Evolutionary conservation across 371 early-diverging fungal genomes (phyloP).

Genomic region (Mortierella sp.): DNA sequence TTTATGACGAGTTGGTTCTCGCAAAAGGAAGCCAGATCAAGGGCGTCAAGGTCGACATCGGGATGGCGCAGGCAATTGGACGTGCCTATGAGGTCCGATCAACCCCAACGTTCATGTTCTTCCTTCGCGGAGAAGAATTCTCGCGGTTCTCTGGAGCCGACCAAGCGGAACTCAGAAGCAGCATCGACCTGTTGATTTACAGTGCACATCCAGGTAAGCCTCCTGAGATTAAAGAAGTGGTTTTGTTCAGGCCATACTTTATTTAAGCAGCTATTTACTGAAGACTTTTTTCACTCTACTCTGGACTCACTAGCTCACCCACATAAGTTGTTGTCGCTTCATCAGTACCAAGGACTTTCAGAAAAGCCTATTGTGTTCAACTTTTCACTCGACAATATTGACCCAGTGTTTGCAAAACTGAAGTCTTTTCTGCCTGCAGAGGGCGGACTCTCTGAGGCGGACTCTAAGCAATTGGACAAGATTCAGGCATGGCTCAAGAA

Average conservation of each 20-base stretch:
- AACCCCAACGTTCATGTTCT: constrained; percentile 81
- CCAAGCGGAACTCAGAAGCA: constrained; percentile 71
- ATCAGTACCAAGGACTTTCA: constrained; percentile 35
- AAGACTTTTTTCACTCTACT: not conserved
- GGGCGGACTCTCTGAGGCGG: constrained; percentile 35
- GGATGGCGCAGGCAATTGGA: constrained; percentile 66
- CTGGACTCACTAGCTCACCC: constrained; percentile 65
- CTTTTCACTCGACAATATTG: constrained; percentile 66
- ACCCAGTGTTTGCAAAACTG: constrained; percentile 71
- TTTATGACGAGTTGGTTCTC: constrained; percentile 71
- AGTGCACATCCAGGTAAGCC: constrained; percentile 78
- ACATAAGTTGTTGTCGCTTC: constrained; percentile 58
- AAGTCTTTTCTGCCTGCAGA: constrained; percentile 54
- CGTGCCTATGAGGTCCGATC: constrained; percentile 70
- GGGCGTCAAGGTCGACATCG: constrained; percentile 77
- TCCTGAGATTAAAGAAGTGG: not conserved
- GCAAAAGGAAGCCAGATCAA: constrained; percentile 65
- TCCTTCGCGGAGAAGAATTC: constrained; percentile 70
- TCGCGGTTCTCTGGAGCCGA: constrained; percentile 79
- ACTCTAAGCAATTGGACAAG: constrained; percentile 44
- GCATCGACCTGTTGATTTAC: constrained; percentile 72
- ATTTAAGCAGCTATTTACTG: not conserved
- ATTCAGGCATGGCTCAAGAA: constrained; percentile 48
- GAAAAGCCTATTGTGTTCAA: constrained; percentile 69
- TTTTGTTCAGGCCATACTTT: not conserved